A percentile compares a stretch with the other conserved stretches of the same genome.
phyloP scores from a whole-genome alignment of 2,329 filamentous ascomycete species.

The Calonectria pauciramosa region DNA sequence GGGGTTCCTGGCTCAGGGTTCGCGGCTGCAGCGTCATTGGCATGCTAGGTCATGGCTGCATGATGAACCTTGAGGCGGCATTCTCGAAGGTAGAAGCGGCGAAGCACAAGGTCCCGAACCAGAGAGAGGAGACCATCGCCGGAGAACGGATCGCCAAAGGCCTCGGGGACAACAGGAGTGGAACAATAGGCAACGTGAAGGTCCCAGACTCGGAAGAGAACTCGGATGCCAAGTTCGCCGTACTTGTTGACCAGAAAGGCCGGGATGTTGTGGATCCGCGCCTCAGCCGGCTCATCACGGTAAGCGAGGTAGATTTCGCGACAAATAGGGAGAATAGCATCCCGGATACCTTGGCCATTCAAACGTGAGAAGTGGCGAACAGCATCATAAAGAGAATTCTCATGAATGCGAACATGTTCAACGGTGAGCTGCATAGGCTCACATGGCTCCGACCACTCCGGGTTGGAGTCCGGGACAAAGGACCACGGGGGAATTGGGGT shows the following conservation, averaged over 20 bases:
- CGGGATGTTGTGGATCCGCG: conserved; percentile 36
- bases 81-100: conserved; percentile 31
- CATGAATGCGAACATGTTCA: conserved; percentile 27
- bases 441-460: conserved; percentile 4
- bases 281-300: conserved; percentile 14
- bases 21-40: conserved; percentile 30
- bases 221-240: conserved; percentile 36
- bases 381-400: conserved; percentile 28
- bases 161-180: conserved; percentile 27
- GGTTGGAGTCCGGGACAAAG: conserved; percentile 28
- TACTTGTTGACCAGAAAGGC: conserved; percentile 35
- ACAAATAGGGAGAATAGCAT: conserved; percentile 25
- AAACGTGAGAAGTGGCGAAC: conserved; percentile 18
- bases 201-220: conserved; percentile 38
- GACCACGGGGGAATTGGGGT: conserved; percentile 21
- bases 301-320: conserved; percentile 30
- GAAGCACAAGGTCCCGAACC: conserved; percentile 27
- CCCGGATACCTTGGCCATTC: conserved; percentile 24
- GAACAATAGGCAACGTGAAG: conserved; percentile 34
- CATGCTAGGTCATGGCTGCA: conserved; percentile 37
- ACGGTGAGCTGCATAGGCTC: conserved; percentile 21
- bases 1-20: conserved; percentile 12
- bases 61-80: conserved; percentile 28
- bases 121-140: conserved; percentile 26
- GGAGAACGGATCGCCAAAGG: conserved; percentile 17